Evolutionary conservation across 164 flowering plant genomes (phyloP).

Genomic region (Taxillus chinensis): DNA sequence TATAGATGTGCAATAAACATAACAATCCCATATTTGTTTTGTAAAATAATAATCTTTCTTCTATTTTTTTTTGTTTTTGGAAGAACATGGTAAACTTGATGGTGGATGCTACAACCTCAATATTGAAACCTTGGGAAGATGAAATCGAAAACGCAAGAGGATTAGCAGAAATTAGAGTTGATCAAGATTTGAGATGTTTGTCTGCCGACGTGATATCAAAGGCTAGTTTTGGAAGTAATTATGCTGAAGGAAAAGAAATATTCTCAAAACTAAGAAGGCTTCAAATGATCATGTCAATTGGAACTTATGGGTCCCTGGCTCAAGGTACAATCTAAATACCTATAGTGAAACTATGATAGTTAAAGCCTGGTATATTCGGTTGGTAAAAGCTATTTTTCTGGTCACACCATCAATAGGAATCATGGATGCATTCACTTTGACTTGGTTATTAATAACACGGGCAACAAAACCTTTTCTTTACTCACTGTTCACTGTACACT

Average conservation of each 20-base stretch:
- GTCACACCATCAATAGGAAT: too few species aligned
- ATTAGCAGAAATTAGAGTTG: slow-evolving; percentile 11
- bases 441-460: too few species aligned
- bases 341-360: too few species aligned
- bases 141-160: slow-evolving; percentile 6
- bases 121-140: slow-evolving; percentile 15
- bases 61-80: neutral
- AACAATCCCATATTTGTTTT: too few species aligned
- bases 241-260: slow-evolving; percentile 11
- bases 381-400: too few species aligned
- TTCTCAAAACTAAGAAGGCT: slow-evolving; percentile 11
- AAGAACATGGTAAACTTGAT: slow-evolving; percentile 14
- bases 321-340: slow-evolving; percentile 8
- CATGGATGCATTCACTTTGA: too few species aligned
- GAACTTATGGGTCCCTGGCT: slow-evolving; percentile 13
- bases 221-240: slow-evolving; percentile 17
- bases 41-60: too few species aligned
- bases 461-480: too few species aligned
- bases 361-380: too few species aligned
- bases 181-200: slow-evolving; percentile 13
- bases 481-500: too few species aligned
- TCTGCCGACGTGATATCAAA: slow-evolving; percentile 17
- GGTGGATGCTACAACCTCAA: slow-evolving; percentile 10
- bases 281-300: slow-evolving; percentile 8
- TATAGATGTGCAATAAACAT: too few species aligned